Evolutionary conservation across 1,284 basidiomycete species (phyloP).

Genomic region (Tylopilus orsonianus): DNA sequence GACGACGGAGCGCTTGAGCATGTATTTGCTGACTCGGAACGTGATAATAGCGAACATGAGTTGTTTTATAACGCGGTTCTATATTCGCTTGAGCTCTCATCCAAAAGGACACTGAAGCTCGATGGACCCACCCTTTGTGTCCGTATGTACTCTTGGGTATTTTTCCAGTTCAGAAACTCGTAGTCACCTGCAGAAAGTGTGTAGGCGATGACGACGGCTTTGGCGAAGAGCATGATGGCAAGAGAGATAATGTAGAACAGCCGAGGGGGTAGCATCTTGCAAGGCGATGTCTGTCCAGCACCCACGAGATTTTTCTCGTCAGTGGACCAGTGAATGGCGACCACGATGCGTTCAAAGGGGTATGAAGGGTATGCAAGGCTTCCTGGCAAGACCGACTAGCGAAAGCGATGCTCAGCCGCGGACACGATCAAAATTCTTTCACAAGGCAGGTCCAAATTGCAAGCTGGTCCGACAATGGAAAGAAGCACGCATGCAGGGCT

Average conservation of each 20-base stretch:
- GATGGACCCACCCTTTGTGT: conserved; percentile 19
- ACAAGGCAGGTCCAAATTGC: not conserved
- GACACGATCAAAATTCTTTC: conserved; percentile 2
- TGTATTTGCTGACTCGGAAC: conserved; percentile 28
- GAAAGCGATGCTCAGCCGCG: conserved; percentile 2
- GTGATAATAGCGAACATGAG: conserved; percentile 28
- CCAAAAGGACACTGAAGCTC: not conserved
- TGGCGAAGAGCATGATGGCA: conserved; percentile 23
- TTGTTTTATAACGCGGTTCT: conserved; percentile 27
- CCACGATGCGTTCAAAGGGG: not conserved
- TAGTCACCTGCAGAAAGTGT: conserved; percentile 25
- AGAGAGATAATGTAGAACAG: conserved; percentile 15
- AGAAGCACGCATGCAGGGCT: not conserved
- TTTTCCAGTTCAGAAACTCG: conserved; percentile 16
- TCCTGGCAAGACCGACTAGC: conserved; percentile 4
- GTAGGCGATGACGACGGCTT: conserved; percentile 17
- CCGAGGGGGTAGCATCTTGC: conserved; percentile 20
- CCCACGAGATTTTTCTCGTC: not conserved
- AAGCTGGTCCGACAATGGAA: conserved; percentile 1
- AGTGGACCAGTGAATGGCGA: not conserved
- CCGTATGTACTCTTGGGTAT: conserved; percentile 22
- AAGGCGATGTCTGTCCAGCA: not conserved
- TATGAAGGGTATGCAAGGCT: not conserved
- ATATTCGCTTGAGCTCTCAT: not conserved
- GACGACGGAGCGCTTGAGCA: conserved; percentile 32